Evolutionary conservation across 108 stramenopile species (phyloP), one percentile per base, ranked within the genome.

Genomic region (Parmales sp.): DNA sequence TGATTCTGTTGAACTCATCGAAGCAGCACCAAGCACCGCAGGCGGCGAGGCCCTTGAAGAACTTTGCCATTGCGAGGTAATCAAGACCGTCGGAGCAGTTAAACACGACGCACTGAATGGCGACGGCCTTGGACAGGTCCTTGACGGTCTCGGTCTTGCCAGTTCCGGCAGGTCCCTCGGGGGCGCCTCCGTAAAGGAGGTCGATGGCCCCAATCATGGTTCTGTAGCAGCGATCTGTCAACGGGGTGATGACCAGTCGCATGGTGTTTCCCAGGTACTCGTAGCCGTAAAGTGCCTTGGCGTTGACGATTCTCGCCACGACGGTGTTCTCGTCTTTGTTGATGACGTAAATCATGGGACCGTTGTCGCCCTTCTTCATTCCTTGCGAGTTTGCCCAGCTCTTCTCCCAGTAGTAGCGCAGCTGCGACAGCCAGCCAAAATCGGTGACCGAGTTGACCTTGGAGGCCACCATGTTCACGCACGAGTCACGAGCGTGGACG

Each of bases 111-210:
- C 85, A 86, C 67, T 84, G 83, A 38, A 79, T 63, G 18, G 79
- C 76, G 18, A 78, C 49, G 9, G 85, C 83, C 74, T 86, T 86
- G 64, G 77, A 75, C 13, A 86, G 65, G 39, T 86, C 85, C 72
- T 86, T 86, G 22, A 82, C 81, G 25, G 85, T 84, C 66, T 86
- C 85, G n/a, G 85, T 86, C 54, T 86, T 86, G 9, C 85, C 85
- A 0, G 85, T 86, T 11, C 85, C 85, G 0, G 85, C 85, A 13
- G 85, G 85, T 2, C 85, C 85, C 63, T 84, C 82, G 13, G 85
- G 85, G 19, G 85, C 83, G 19, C 85, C 85, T 37, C 85, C 85
- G 66, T 86, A 86, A 6, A 82, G 77, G 34, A 86, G 63, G 64
- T 83, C 82, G 1, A 86, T 67, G 1, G 85, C 85, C 3, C 81